These are phyloP conservation scores for Solanum tacnaense DNA, from an alignment of 257 asterid genomes.

Conservation along the genomic window DNA sequence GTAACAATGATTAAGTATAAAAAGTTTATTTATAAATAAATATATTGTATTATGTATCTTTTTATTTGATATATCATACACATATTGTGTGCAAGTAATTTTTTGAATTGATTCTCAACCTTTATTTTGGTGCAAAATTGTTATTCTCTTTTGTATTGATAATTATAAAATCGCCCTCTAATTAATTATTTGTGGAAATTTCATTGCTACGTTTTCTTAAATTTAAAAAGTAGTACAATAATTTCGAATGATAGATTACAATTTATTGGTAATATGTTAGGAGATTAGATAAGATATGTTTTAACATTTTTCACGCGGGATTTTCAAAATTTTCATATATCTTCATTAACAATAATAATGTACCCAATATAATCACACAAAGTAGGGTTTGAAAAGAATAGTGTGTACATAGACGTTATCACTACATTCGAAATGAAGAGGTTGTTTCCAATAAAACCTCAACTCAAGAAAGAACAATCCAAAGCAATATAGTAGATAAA, in stretches of 20 bases:
- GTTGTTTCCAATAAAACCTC: too few species aligned
- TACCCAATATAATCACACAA: too few species aligned
- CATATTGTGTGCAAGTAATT: not conserved
- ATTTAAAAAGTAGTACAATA: not conserved
- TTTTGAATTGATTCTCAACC: not conserved
- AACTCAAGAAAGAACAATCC: not conserved
- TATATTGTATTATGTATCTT: not conserved
- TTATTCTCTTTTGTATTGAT: not conserved
- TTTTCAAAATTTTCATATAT: too few species aligned
- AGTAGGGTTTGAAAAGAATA: too few species aligned
- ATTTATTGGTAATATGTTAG: not conserved
- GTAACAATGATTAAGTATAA: not conserved
- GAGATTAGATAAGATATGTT: not conserved
- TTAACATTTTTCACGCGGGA: too few species aligned
- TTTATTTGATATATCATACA: not conserved
- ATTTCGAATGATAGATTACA: not conserved
- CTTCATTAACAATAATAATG: too few species aligned
- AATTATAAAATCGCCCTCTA: not conserved
- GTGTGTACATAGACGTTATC: too few species aligned
- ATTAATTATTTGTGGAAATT: not conserved
- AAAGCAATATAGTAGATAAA: too few species aligned
- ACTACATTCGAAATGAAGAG: too few species aligned
- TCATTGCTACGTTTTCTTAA: not conserved
- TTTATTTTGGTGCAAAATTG: not conserved
- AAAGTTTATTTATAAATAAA: not conserved